Evolutionary conservation across 257 asterid genomes (phyloP).

Genomic region (Oldenlandia corymbosa): DNA sequence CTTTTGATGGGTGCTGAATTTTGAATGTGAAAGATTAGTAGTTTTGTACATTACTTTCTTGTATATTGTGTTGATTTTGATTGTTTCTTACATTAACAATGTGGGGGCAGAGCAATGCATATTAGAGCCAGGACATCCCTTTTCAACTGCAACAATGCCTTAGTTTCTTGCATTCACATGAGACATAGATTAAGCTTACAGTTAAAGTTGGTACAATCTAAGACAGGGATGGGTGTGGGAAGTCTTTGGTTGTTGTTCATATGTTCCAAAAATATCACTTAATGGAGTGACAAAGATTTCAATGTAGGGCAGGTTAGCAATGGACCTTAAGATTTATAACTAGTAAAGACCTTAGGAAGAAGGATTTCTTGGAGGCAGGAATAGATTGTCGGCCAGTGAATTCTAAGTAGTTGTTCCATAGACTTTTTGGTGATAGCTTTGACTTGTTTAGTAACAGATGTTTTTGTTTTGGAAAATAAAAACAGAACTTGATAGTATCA

Average conservation of each 20-base stretch:
- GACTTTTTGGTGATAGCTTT: constrained; percentile 37
- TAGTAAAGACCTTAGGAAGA: constrained; percentile 24
- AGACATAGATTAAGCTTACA: constrained; percentile 13
- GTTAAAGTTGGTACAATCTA: constrained; percentile 24
- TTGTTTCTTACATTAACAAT: constrained; percentile 1
- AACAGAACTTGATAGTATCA: background rate
- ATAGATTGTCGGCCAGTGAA: constrained; percentile 41
- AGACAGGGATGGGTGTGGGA: constrained; percentile 33
- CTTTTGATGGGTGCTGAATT: constrained; percentile 28
- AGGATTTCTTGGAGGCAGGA: constrained; percentile 43
- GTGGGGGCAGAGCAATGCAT: background rate
- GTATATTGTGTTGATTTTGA: constrained; percentile 20
- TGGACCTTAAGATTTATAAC: constrained; percentile 25
- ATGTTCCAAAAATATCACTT: constrained; percentile 27
- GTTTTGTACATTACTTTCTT: constrained; percentile 20
- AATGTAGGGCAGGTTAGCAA: constrained; percentile 58
- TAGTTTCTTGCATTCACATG: constrained; percentile 11
- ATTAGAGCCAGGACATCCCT: constrained; percentile 16
- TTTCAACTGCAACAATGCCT: constrained; percentile 18
- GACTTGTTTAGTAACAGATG: constrained; percentile 29
- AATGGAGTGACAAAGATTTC: constrained; percentile 32
- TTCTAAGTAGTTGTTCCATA: constrained; percentile 22
- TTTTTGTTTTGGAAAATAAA: background rate
- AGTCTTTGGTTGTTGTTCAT: constrained; percentile 46
- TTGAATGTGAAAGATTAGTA: constrained; percentile 28